Evolutionary conservation across 1,284 basidiomycete species (phyloP).

Genomic region (Sanguinoderma infundibulare): DNA sequence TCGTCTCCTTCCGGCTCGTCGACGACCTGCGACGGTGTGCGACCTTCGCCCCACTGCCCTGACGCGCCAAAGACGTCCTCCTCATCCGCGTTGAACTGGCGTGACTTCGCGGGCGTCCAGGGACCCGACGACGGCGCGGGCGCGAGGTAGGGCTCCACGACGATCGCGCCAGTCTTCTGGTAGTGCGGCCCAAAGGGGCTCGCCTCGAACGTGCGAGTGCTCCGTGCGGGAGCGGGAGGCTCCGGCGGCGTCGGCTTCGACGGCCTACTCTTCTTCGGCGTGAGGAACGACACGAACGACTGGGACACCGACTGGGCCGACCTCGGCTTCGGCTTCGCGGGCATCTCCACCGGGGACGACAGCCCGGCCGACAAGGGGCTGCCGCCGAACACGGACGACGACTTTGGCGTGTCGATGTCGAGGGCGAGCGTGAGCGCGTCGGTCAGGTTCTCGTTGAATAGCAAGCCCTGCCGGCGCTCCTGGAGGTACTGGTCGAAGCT

Average conservation of each 20-base stretch:
- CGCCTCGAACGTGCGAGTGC: constrained; percentile 55
- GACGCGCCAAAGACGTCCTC: constrained; percentile 69
- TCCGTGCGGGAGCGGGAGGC: constrained; percentile 47
- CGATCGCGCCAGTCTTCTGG: constrained; percentile 72
- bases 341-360: constrained; percentile 27
- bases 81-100: constrained; percentile 59
- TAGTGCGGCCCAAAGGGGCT: constrained; percentile 90
- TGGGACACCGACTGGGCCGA: constrained; percentile 51
- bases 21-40: constrained; percentile 32
- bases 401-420: constrained; percentile 48
- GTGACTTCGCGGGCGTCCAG: constrained; percentile 62
- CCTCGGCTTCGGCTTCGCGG: constrained; percentile 52
- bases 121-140: constrained; percentile 60
- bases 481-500: constrained; percentile 86
- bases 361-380: constrained; percentile 8
- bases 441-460: constrained; percentile 92
- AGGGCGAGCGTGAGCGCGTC: constrained; percentile 84
- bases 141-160: constrained; percentile 74
- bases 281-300: constrained; percentile 78
- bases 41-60: constrained; percentile 55
- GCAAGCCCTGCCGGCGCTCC: constrained; percentile 87
- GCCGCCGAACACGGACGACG: constrained; percentile 15
- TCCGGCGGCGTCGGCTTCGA: constrained; percentile 39
- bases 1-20: constrained; percentile 43
- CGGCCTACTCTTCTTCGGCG: constrained; percentile 69